Conservation (phyloP, 192 early-diverging fungal species). For the Haplosporangium gracile region DNA sequence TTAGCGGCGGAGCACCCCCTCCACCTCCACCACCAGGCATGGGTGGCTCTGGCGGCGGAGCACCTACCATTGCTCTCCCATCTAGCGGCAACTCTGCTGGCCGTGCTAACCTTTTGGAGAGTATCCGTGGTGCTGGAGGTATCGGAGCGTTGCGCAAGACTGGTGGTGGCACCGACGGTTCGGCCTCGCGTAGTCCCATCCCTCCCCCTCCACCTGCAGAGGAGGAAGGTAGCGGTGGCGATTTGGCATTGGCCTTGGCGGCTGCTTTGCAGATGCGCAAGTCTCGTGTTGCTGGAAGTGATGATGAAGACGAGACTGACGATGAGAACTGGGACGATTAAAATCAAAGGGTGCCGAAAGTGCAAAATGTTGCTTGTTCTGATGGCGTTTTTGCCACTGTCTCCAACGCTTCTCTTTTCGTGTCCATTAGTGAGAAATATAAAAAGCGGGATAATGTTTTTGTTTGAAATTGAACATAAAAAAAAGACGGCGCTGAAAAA, state of each 20-base stretch:
- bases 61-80: conserved; percentile 21
- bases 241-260: conserved; percentile 25
- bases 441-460: not conserved
- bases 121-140: conserved; percentile 64
- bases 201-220: conserved; percentile 27
- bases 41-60: conserved; percentile 6
- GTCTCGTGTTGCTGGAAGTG: conserved; percentile 33
- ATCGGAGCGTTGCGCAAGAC: conserved; percentile 57
- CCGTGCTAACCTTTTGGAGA: conserved; percentile 59
- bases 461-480: not conserved
- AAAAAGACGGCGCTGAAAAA: not conserved
- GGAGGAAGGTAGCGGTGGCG: conserved; percentile 23
- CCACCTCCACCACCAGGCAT: conserved; percentile 55
- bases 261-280: conserved; percentile 33
- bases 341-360: not conserved
- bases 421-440: not conserved
- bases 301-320: conserved; percentile 44
- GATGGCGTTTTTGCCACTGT: not conserved
- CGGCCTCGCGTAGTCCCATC: conserved; percentile 26
- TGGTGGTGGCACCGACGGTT: conserved; percentile 1
- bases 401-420: not conserved
- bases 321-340: conserved; percentile 55
- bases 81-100: conserved; percentile 17
- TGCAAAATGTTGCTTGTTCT: not conserved
- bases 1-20: conserved; percentile 20